A percentile compares a stretch with the other conserved stretches of the same genome.
Conservation (phyloP, 1,139 yeast species). For the Blastobotrys indianensis region DNA sequence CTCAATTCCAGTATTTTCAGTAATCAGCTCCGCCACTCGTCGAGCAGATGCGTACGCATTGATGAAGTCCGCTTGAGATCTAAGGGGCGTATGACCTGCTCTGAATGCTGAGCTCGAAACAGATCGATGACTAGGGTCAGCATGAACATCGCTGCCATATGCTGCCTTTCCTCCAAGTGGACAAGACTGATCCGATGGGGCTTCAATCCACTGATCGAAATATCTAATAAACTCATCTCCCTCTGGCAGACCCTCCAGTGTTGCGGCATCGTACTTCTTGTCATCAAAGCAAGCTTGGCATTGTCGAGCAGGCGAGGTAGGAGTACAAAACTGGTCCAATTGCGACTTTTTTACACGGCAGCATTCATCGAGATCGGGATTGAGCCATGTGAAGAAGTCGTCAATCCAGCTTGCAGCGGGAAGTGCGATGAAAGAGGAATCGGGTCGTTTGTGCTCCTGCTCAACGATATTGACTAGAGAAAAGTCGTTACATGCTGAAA, state of each 20-base stretch:
- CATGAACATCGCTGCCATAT: slow-evolving; percentile 56
- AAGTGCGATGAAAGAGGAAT: slow-evolving; percentile 61
- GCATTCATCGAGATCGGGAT: slow-evolving; percentile 82
- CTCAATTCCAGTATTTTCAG: slow-evolving; percentile 42
- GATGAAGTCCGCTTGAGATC: slow-evolving; percentile 81
- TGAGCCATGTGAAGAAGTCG: slow-evolving; percentile 80
- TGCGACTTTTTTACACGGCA: slow-evolving; percentile 52
- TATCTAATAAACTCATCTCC: slow-evolving; percentile 66
- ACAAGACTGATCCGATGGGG: slow-evolving; percentile 80
- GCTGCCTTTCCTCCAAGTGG: slow-evolving; percentile 97
- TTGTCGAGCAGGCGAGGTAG: slow-evolving; percentile 61
- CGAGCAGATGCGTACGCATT: slow-evolving; percentile 68
- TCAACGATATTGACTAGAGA: slow-evolving; percentile 82
- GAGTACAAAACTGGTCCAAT: slow-evolving; percentile 53
- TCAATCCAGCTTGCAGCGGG: slow-evolving; percentile 93
- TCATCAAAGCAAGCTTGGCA: slow-evolving; percentile 66
- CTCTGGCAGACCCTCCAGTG: slow-evolving; percentile 82
- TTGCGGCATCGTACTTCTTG: slow-evolving; percentile 54
- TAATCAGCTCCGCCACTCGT: slow-evolving; percentile 59
- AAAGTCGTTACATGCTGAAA: slow-evolving; percentile 71
- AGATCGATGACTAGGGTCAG: slow-evolving; percentile 34
- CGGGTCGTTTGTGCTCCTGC: slow-evolving; percentile 69
- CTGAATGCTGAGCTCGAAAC: slow-evolving; percentile 65
- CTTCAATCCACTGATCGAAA: slow-evolving; percentile 73
- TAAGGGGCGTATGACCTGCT: slow-evolving; percentile 72